phyloP scores from a whole-genome alignment of 2,329 filamentous ascomycete species.

The Orbilia oligospora region DNA sequence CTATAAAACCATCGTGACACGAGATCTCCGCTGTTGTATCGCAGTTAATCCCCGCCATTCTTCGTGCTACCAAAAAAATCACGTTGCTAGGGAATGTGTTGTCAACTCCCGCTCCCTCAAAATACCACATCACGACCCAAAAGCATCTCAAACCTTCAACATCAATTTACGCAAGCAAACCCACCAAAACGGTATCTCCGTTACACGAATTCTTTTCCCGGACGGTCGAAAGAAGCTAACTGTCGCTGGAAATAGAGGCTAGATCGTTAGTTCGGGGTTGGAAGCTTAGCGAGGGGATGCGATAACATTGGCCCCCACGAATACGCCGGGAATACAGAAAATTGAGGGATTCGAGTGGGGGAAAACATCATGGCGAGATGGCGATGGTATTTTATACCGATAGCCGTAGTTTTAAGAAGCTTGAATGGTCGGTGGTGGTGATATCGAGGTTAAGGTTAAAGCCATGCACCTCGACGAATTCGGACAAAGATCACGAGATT shows the following conservation, averaged over 20 bases:
- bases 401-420: too few relatives aligned
- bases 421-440: neutral
- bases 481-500: constrained; percentile 7
- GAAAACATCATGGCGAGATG: too few relatives aligned
- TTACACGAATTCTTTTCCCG: constrained; percentile 1
- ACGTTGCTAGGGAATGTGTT: neutral
- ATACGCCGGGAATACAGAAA: too few relatives aligned
- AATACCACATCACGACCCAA: neutral
- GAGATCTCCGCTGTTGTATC: too few relatives aligned
- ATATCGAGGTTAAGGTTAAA: neutral
- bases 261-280: too few relatives aligned
- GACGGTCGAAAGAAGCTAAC: neutral
- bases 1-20: too few relatives aligned
- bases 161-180: neutral
- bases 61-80: too few relatives aligned
- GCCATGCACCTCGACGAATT: neutral
- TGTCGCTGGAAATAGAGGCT: neutral
- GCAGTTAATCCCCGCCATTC: too few relatives aligned
- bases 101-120: neutral
- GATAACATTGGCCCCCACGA: too few relatives aligned
- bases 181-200: neutral
- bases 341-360: too few relatives aligned
- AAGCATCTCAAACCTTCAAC: neutral
- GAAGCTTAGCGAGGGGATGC: neutral
- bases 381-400: neutral